phyloP scores from a whole-genome alignment of 371 early-diverging fungal species.

The Mortierella sp. region DNA sequence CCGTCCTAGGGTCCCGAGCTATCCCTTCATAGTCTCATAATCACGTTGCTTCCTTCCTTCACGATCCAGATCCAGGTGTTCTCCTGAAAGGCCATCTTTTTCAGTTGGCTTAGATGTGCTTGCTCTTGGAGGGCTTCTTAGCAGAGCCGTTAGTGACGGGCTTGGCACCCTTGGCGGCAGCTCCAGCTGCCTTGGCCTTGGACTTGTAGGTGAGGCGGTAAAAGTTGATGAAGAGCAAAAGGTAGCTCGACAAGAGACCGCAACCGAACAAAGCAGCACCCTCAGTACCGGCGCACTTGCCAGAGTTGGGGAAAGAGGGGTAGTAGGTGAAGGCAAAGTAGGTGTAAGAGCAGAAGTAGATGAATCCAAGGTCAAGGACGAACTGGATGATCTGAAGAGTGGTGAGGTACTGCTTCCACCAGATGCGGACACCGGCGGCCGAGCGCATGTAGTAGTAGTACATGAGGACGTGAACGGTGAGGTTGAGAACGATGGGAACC shows the following conservation, averaged over 20 bases:
- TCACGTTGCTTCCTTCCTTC: too few relatives aligned
- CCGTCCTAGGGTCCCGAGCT: too few relatives aligned
- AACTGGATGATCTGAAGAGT: conserved; percentile 92
- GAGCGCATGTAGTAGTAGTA: conserved; percentile 93
- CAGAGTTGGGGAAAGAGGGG: conserved; percentile 77
- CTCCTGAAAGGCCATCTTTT: conserved; percentile 1
- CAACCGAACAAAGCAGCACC: conserved; percentile 86
- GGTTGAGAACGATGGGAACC: conserved; percentile 84
- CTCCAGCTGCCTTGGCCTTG: conserved; percentile 56
- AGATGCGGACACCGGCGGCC: conserved; percentile 83
- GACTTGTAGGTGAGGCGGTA: conserved; percentile 84
- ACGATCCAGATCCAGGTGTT: neutral
- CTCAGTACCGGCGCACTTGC: conserved; percentile 83
- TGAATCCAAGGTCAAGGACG: conserved; percentile 80
- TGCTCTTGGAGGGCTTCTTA: conserved; percentile 47
- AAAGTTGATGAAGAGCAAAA: conserved; percentile 89
- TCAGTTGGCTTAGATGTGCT: conserved; percentile 39
- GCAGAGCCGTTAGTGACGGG: neutral
- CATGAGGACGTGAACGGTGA: conserved; percentile 93
- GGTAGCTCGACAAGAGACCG: conserved; percentile 82
- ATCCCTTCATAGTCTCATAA: too few relatives aligned
- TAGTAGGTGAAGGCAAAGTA: conserved; percentile 78
- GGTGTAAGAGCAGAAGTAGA: conserved; percentile 86
- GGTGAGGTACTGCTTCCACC: conserved; percentile 95
- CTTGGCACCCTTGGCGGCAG: conserved; percentile 32